Evolutionary conservation across 2,329 filamentous ascomycete genomes (phyloP).

Genomic region (Curvularia verruculosa): DNA sequence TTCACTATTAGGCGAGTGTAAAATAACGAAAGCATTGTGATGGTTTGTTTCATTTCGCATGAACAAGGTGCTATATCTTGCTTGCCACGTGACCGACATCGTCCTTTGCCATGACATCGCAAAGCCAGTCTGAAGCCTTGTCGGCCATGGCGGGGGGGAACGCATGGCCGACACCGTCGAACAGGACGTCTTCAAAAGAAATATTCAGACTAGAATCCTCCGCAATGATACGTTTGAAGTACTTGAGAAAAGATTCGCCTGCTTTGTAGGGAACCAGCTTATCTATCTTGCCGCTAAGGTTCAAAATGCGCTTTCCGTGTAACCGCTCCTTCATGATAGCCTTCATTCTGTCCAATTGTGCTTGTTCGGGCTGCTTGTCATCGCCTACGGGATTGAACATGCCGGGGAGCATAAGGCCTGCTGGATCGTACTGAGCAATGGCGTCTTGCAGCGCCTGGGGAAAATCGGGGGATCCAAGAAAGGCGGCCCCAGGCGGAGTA

Average conservation of each 20-base stretch:
- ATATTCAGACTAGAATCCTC: conserved; percentile 58
- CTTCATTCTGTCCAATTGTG: conserved; percentile 43
- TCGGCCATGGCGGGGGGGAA: conserved; percentile 71
- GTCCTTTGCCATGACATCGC: conserved; percentile 43
- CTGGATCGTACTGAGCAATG: conserved; percentile 73
- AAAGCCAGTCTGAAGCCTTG: conserved; percentile 70
- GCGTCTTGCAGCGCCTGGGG: conserved; percentile 69
- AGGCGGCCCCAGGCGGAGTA: conserved; percentile 63
- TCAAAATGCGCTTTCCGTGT: conserved; percentile 44
- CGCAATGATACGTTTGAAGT: conserved; percentile 65
- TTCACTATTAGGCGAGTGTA: neutral
- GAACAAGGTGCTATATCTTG: conserved; percentile 33
- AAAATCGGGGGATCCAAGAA: conserved; percentile 80
- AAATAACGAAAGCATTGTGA: neutral
- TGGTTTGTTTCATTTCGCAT: neutral
- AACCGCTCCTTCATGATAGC: conserved; percentile 55
- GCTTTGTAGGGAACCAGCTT: conserved; percentile 73
- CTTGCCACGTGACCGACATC: conserved; percentile 18
- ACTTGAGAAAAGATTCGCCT: conserved; percentile 65
- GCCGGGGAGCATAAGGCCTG: conserved; percentile 67
- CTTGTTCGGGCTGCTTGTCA: conserved; percentile 40
- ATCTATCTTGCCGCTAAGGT: conserved; percentile 67
- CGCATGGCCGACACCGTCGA: conserved; percentile 71
- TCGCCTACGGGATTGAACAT: conserved; percentile 29
- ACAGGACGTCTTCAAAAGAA: conserved; percentile 69